Percentiles rank a stretch among this genome's conserved stretches.
phyloP scores from a whole-genome alignment of 768 basidiomycete genomes.

The Tricholoma matsutake region DNA sequence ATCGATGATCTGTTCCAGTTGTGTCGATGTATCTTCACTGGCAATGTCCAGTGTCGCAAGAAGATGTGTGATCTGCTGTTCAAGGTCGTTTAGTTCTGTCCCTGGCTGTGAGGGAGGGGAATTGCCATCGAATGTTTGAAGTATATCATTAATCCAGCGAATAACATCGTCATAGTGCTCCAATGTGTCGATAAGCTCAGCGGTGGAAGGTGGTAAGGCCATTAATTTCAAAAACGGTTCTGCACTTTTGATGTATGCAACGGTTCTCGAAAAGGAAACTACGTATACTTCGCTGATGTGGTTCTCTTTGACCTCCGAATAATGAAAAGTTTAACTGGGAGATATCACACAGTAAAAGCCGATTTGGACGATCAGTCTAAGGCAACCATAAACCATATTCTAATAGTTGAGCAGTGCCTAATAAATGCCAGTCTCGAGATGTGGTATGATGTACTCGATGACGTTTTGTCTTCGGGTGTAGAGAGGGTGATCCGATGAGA shows the following conservation, averaged over 20 bases:
- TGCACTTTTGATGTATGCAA: neutral
- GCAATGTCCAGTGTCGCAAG: constrained; percentile 82
- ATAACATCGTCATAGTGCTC: constrained; percentile 60
- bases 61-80: constrained; percentile 71
- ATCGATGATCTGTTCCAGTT: constrained; percentile 86
- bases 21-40: constrained; percentile 81
- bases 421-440: too few species aligned
- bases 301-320: too few species aligned
- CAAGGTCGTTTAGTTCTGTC: constrained; percentile 54
- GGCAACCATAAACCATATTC: too few species aligned
- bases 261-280: neutral
- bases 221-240: constrained; percentile 12
- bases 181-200: constrained; percentile 50
- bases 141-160: constrained; percentile 70
- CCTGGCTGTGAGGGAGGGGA: constrained; percentile 18
- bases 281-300: too few species aligned
- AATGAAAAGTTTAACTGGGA: too few species aligned
- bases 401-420: too few species aligned
- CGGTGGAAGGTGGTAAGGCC: constrained; percentile 32
- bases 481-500: too few species aligned
- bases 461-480: too few species aligned
- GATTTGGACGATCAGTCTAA: too few species aligned
- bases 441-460: too few species aligned
- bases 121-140: constrained; percentile 35
- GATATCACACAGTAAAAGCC: too few species aligned